Base-by-base conservation (phyloP, 164 flowering plant species). In the Akebia trifoliata region DNA sequence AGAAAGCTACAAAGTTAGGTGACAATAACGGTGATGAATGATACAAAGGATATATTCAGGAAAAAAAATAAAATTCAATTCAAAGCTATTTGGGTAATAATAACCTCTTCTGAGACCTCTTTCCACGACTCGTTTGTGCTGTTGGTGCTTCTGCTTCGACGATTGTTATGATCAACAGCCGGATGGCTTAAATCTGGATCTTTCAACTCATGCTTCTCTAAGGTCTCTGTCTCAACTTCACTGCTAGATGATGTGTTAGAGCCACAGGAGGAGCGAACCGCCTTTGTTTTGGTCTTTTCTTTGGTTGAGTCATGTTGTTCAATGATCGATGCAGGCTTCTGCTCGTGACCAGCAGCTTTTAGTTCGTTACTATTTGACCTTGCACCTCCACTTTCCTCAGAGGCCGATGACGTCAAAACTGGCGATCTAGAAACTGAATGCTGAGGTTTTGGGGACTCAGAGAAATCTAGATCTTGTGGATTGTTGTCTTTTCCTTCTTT, bases 81-180 rank as follows among this genome's bases (percentile, higher is more conserved):
- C 30, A 47, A 46, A 11, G 45, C 18, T 21, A 40, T n/a, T 40
- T 25, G 10, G 40, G 28, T 0, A 26, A 20, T 24, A 36, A 57
- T 14, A 69, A 89, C 98, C 97, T 70, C 97, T 70, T 85, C 90
- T 1, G 98, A 93, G 56, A 93, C 98, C 68, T 81, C 92, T 70
- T 90, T 93, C 97, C 97, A 85, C 9, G 87, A 74, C 36, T 93
- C 98, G 52, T 60, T 76, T 8, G 49, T 18, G 68, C 48, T 73
- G 72, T 65, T 64, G 18, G 44, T 29, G 60, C 58, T 81, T 78
- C 88, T 82, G 59, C 62, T 31, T 25, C 94, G 88, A 18, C 84
- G 87, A 51, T 60, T 72, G 46, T 52, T 62, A 51, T 56, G 50
- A 46, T 93, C 97, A 44, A 63, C 45, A 35, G 66, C 15, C 50